Evolutionary conservation across 2,329 filamentous ascomycete genomes (phyloP).

Genomic region (Nemania bipapillata): DNA sequence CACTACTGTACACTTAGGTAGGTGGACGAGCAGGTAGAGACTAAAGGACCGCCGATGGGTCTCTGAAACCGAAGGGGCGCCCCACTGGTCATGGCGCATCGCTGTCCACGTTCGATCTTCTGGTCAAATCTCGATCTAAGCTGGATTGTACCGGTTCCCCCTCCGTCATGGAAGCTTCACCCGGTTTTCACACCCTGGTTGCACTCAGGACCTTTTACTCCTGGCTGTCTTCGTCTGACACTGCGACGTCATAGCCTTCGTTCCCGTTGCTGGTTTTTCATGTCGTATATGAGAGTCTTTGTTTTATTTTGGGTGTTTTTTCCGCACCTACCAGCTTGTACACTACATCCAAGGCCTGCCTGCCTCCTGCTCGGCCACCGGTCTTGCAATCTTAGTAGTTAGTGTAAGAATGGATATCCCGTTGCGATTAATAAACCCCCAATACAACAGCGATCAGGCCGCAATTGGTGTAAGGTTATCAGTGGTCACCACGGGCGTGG

Average conservation of each 20-base stretch:
- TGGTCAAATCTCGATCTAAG: conserved; percentile 43
- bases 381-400: too few species aligned
- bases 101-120: conserved; percentile 38
- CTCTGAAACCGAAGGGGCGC: not conserved
- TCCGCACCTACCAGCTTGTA: too few species aligned
- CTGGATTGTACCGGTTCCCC: conserved; percentile 9
- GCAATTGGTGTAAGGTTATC: conserved; percentile 21
- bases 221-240: conserved; percentile 13
- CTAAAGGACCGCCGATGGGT: too few species aligned
- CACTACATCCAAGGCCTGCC: too few species aligned
- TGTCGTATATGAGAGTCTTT: too few species aligned
- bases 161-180: conserved; percentile 27
- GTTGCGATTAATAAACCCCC: conserved; percentile 8
- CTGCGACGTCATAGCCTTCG: conserved; percentile 41
- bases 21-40: too few species aligned
- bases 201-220: conserved; percentile 35
- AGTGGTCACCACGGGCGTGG: conserved; percentile 11
- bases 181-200: conserved; percentile 23
- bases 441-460: conserved; percentile 11
- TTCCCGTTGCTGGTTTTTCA: too few species aligned
- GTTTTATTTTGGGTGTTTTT: too few species aligned
- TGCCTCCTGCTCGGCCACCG: not conserved
- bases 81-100: conserved; percentile 13
- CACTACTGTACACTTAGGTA: not conserved
- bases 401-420: too few species aligned